Conservation (phyloP, 2,329 filamentous ascomycete species). For the Epicoccum nigrum region DNA sequence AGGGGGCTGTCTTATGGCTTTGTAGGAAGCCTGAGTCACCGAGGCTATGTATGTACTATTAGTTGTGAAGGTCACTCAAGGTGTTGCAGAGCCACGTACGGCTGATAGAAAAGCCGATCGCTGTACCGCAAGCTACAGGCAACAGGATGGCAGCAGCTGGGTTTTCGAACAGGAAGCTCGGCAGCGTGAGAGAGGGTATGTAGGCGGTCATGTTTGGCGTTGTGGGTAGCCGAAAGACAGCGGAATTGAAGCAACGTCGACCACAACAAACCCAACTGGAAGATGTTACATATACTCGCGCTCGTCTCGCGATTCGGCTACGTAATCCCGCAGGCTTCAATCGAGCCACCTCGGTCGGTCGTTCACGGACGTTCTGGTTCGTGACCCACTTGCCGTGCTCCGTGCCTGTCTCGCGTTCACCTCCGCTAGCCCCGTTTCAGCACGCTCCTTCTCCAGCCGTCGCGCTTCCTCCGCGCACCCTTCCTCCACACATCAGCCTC, state of each 20-base stretch:
- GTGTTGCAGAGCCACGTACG: slow-evolving; percentile 56
- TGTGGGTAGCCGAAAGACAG: not conserved
- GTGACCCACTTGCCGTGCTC: slow-evolving; percentile 31
- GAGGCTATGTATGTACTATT: not conserved
- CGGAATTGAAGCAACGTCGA: not conserved
- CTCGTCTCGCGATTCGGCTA: slow-evolving; percentile 10
- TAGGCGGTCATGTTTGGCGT: slow-evolving; percentile 74
- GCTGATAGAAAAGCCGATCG: slow-evolving; percentile 71
- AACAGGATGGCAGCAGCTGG: slow-evolving; percentile 76
- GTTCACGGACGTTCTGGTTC: slow-evolving; percentile 13
- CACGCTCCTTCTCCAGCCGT: slow-evolving; percentile 22
- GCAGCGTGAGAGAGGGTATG: slow-evolving; percentile 78
- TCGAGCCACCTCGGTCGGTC: slow-evolving; percentile 8
- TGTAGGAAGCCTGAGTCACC: slow-evolving; percentile 64
- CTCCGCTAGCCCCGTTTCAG: slow-evolving; percentile 31
- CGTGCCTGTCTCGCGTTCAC: slow-evolving; percentile 11
- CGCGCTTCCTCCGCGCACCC: slow-evolving; percentile 30
- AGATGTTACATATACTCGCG: slow-evolving; percentile 13
- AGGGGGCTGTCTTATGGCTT: slow-evolving; percentile 69
- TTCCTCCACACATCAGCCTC: slow-evolving; percentile 32
- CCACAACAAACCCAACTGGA: not conserved
- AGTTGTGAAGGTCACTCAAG: not conserved
- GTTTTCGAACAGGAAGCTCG: slow-evolving; percentile 71
- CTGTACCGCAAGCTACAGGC: slow-evolving; percentile 73
- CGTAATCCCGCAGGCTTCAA: slow-evolving; percentile 12